Conservation (phyloP, 805 yeast genomes). For the Candida nanaspora region DNA sequence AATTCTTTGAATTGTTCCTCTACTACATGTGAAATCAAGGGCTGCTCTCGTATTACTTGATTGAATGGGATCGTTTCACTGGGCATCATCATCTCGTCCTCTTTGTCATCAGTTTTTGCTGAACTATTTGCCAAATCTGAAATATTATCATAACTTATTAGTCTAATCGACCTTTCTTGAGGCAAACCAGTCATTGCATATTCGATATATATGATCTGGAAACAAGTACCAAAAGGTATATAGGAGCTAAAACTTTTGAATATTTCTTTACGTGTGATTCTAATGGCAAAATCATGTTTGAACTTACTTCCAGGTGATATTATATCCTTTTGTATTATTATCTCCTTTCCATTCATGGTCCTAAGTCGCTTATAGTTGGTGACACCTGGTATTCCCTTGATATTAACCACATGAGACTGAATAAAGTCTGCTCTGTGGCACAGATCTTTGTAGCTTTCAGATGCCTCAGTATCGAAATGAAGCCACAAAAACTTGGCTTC, state of each 20-base stretch:
- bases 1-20: slow-evolving; percentile 32
- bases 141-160: neutral
- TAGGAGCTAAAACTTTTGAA: slow-evolving; percentile 52
- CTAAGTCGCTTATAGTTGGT: slow-evolving; percentile 27
- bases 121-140: neutral
- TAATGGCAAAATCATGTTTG: slow-evolving; percentile 34
- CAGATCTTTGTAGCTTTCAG: slow-evolving; percentile 37
- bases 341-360: slow-evolving; percentile 50
- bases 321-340: slow-evolving; percentile 46
- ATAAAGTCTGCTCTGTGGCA: slow-evolving; percentile 57
- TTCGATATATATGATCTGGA: slow-evolving; percentile 53
- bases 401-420: slow-evolving; percentile 50
- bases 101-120: neutral
- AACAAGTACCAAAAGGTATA: slow-evolving; percentile 47
- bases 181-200: slow-evolving; percentile 44
- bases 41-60: slow-evolving; percentile 31
- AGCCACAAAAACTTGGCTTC: slow-evolving; percentile 39
- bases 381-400: slow-evolving; percentile 22
- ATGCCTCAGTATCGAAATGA: slow-evolving; percentile 30
- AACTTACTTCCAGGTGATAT: slow-evolving; percentile 56
- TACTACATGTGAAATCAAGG: slow-evolving; percentile 28
- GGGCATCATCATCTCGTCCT: neutral
- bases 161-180: slow-evolving; percentile 8
- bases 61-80: slow-evolving; percentile 22
- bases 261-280: slow-evolving; percentile 38